Percentiles rank a stretch among this genome's conserved stretches.
Conservation (phyloP, 768 basidiomycete genomes). For the Amanita pallidorosea region DNA sequence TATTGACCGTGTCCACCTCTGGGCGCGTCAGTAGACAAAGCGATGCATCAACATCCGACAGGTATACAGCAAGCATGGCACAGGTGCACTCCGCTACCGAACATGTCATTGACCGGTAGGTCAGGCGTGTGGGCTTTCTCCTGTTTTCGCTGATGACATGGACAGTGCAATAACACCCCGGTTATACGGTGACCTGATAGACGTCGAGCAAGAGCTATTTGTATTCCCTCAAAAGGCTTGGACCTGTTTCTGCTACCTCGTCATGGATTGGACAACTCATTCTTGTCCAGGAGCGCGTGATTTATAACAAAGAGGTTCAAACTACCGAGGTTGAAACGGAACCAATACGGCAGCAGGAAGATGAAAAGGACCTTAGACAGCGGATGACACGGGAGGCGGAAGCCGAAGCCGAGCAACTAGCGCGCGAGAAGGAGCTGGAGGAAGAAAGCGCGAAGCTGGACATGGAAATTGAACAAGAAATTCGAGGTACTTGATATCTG, state of each 20-base stretch:
- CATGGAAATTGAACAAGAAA: conserved; percentile 78
- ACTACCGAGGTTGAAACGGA: conserved; percentile 61
- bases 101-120: conserved; percentile 60
- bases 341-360: conserved; percentile 58
- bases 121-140: conserved; percentile 7
- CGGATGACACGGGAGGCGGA: conserved; percentile 21
- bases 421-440: conserved; percentile 69
- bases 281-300: conserved; percentile 52
- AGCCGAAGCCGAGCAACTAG: conserved; percentile 43
- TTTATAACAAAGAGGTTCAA: conserved; percentile 80
- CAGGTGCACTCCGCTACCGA: conserved; percentile 47
- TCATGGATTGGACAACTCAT: conserved; percentile 2
- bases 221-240: conserved; percentile 79
- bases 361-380: conserved; percentile 45
- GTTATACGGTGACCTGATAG: conserved; percentile 69
- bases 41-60: conserved; percentile 42
- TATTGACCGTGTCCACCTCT: conserved; percentile 31
- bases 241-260: neutral
- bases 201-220: conserved; percentile 83
- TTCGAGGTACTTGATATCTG: conserved; percentile 42
- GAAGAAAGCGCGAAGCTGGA: conserved; percentile 79
- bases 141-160: neutral
- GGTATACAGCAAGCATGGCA: conserved; percentile 28
- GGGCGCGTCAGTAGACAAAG: conserved; percentile 65
- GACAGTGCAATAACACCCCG: conserved; percentile 53